phyloP scores from a whole-genome alignment of 2,329 filamentous ascomycete species.

The Aspergillus thermomutatus region DNA sequence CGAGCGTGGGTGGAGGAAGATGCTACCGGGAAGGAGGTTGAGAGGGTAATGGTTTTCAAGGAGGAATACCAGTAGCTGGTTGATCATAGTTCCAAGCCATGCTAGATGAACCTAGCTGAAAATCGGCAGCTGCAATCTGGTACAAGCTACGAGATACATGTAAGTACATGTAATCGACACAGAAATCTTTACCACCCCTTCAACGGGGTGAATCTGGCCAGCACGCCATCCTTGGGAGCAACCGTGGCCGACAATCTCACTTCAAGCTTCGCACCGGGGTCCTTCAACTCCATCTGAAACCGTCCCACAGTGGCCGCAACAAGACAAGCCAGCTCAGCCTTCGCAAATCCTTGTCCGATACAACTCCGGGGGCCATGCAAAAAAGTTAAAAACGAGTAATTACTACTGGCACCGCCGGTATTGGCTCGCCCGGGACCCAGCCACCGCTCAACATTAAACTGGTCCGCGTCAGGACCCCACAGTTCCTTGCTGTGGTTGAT shows the following conservation, averaged over 20 bases:
- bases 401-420: constrained; percentile 69
- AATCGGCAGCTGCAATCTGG: no score
- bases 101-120: background rate
- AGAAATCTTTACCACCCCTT: constrained; percentile 26
- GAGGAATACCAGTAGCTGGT: constrained; percentile 31
- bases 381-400: constrained; percentile 78
- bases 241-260: constrained; percentile 70
- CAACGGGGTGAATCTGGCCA: constrained; percentile 57
- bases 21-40: constrained; percentile 27
- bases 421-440: constrained; percentile 51
- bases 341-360: constrained; percentile 78
- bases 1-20: constrained; percentile 62
- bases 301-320: constrained; percentile 72
- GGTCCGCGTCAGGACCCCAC: constrained; percentile 72
- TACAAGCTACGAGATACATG: background rate
- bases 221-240: constrained; percentile 68
- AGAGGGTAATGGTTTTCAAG: constrained; percentile 44
- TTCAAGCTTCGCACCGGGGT: constrained; percentile 57
- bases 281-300: constrained; percentile 66
- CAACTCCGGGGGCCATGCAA: constrained; percentile 82
- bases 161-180: background rate
- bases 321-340: constrained; percentile 79
- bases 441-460: constrained; percentile 80
- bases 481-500: constrained; percentile 66
- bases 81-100: background rate